These are phyloP conservation scores for Linnemannia elongata DNA, from an alignment of 192 early-diverging fungal species.

Conservation along the genomic window DNA sequence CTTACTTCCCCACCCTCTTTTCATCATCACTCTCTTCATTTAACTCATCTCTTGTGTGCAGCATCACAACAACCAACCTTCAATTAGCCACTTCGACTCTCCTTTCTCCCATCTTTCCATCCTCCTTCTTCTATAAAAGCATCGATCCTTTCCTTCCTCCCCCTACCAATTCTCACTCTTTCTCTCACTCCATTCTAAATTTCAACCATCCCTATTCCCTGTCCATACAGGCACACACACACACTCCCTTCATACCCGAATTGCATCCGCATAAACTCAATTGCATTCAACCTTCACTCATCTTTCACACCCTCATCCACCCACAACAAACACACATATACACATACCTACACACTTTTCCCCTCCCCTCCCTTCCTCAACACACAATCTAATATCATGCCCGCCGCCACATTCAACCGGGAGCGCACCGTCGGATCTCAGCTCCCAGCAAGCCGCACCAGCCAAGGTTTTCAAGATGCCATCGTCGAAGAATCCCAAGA, in stretches of 20 bases:
- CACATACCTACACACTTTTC: background rate
- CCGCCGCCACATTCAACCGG: constrained; percentile 35
- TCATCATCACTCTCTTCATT: background rate
- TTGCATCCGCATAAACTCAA: background rate
- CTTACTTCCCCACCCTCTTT: background rate
- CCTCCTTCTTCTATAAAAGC: background rate
- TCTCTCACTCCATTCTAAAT: background rate
- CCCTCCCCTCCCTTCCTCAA: background rate
- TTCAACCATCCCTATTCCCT: background rate
- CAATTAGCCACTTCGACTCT: background rate
- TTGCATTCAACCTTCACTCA: background rate
- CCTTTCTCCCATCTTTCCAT: no score
- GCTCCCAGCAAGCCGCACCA: constrained; percentile 9
- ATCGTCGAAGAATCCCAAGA: background rate
- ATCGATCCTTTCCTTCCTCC: background rate
- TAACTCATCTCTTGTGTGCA: background rate
- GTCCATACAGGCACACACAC: background rate
- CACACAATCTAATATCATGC: constrained; percentile 17
- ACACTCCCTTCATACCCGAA: background rate
- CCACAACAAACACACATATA: background rate
- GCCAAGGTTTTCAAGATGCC: constrained; percentile 17
- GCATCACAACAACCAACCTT: background rate
- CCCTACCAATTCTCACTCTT: background rate
- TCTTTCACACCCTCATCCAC: no score
- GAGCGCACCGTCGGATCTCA: constrained; percentile 24